phyloP scores from a whole-genome alignment of 2,329 filamentous ascomycete species.

The Aureobasidium subglaciale region DNA sequence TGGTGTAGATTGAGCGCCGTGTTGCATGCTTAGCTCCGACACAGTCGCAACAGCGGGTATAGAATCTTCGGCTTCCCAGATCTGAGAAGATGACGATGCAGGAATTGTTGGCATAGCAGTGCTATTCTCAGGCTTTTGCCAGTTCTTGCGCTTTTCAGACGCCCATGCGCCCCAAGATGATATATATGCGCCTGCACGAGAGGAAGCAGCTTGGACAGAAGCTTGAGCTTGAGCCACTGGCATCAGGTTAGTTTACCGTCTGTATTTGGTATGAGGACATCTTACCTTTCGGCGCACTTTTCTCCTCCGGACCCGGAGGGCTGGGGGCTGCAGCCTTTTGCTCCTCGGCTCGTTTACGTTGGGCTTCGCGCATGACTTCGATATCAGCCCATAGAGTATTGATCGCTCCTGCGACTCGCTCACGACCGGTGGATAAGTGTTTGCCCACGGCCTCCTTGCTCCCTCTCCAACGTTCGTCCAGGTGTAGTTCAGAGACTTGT shows the following conservation, averaged over 20 bases:
- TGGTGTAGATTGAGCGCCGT: not conserved
- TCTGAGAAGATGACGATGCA: not conserved
- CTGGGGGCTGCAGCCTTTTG: slow-evolving; percentile 31
- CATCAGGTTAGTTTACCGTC: slow-evolving; percentile 23
- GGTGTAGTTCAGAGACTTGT: slow-evolving; percentile 86
- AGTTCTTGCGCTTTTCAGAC: slow-evolving; percentile 62
- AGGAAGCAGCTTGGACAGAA: slow-evolving; percentile 46
- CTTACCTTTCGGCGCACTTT: slow-evolving; percentile 10
- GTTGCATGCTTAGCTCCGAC: not conserved
- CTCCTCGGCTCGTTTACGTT: slow-evolving; percentile 57
- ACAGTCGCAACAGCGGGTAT: not conserved
- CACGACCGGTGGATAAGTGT: slow-evolving; percentile 78
- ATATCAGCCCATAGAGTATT: slow-evolving; percentile 87
- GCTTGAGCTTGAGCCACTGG: slow-evolving; percentile 50
- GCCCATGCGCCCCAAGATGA: slow-evolving; percentile 59
- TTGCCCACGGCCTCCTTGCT: slow-evolving; percentile 81
- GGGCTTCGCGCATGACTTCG: slow-evolving; percentile 69
- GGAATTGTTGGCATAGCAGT: not conserved
- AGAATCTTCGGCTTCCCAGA: not conserved
- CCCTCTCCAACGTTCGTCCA: slow-evolving; percentile 82
- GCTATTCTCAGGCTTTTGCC: slow-evolving; percentile 6
- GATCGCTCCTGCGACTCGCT: slow-evolving; percentile 80
- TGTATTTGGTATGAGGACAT: too few relatives aligned
- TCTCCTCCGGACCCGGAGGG: slow-evolving; percentile 16
- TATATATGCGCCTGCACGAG: slow-evolving; percentile 54